A percentile compares a stretch with the other conserved stretches of the same genome.
Evolutionary conservation across 78 protist species (phyloP).

Genomic region (Cavenderia fasciculata): DNA sequence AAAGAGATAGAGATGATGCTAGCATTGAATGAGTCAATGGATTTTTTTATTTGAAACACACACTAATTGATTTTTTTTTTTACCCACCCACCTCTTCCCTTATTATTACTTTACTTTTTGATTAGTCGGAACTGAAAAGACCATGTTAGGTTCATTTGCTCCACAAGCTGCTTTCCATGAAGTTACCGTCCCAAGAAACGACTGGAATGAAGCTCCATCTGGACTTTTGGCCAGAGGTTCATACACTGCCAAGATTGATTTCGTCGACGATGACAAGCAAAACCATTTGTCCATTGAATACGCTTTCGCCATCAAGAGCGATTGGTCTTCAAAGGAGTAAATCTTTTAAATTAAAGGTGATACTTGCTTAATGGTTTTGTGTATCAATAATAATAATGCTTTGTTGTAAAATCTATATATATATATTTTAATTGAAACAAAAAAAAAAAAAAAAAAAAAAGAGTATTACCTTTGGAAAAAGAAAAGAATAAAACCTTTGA

Average conservation of each 20-base stretch:
- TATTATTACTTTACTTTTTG: neutral
- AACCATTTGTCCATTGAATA: constrained; percentile 85
- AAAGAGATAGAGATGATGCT: too few species aligned
- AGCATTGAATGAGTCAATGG: too few species aligned
- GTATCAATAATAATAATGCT: too few species aligned
- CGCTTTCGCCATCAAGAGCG: constrained; percentile 76
- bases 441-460: too few species aligned
- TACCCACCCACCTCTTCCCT: neutral
- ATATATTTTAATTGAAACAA: neutral
- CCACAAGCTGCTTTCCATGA: constrained; percentile 72
- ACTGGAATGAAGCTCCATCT: constrained; percentile 85
- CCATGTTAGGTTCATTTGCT: constrained; percentile 89
- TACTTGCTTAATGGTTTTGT: too few species aligned
- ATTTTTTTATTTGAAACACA: too few species aligned
- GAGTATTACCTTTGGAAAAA: too few species aligned
- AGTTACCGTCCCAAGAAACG: constrained; percentile 48
- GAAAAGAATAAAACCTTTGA: too few species aligned
- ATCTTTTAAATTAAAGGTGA: neutral
- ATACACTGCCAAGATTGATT: constrained; percentile 86
- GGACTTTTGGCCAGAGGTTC: constrained; percentile 89
- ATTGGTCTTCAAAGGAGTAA: constrained; percentile 66
- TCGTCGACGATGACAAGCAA: constrained; percentile 85
- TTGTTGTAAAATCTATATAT: neutral
- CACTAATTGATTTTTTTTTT: neutral
- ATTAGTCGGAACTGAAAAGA: constrained; percentile 62